Percentiles rank a stretch among this genome's conserved stretches.
These are phyloP conservation scores for Penicillium brasilianum DNA, from an alignment of 2,329 filamentous ascomycete genomes.

Conservation along the genomic window DNA sequence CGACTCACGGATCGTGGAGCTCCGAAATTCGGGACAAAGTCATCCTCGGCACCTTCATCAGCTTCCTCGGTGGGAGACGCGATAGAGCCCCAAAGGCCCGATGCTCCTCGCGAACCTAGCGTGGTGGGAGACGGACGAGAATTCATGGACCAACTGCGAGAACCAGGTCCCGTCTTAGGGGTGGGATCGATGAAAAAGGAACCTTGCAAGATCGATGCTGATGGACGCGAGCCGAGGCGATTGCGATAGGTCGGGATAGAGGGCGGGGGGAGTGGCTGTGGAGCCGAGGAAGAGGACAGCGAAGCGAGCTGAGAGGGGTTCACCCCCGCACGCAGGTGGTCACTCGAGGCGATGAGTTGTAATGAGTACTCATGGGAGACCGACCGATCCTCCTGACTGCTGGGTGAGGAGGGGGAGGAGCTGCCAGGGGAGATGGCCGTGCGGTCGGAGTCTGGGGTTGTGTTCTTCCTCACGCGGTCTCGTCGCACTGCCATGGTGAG, in stretches of 20 bases:
- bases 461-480: conserved; percentile 29
- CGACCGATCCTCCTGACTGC: conserved; percentile 28
- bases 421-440: conserved; percentile 11
- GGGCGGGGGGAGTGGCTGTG: conserved; percentile 27
- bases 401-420: not conserved
- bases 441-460: conserved; percentile 12
- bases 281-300: conserved; percentile 31
- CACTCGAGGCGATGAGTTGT: conserved; percentile 64
- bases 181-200: conserved; percentile 34
- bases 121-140: conserved; percentile 31
- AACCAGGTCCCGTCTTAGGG: conserved; percentile 18
- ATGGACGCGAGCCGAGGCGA: conserved; percentile 36
- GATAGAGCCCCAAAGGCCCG: conserved; percentile 46
- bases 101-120: conserved; percentile 28
- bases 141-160: conserved; percentile 32
- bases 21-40: conserved; percentile 46
- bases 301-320: conserved; percentile 38
- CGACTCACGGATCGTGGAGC: conserved; percentile 31
- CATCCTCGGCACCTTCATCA: conserved; percentile 33
- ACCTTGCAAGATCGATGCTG: conserved; percentile 31
- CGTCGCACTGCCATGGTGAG: conserved; percentile 83
- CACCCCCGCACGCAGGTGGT: conserved; percentile 61
- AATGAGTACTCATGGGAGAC: conserved; percentile 63
- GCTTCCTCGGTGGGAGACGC: conserved; percentile 27
- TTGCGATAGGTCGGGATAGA: conserved; percentile 41